Evolutionary conservation across 805 yeast species (phyloP).

Genomic region (Metschnikowia cubensis): DNA sequence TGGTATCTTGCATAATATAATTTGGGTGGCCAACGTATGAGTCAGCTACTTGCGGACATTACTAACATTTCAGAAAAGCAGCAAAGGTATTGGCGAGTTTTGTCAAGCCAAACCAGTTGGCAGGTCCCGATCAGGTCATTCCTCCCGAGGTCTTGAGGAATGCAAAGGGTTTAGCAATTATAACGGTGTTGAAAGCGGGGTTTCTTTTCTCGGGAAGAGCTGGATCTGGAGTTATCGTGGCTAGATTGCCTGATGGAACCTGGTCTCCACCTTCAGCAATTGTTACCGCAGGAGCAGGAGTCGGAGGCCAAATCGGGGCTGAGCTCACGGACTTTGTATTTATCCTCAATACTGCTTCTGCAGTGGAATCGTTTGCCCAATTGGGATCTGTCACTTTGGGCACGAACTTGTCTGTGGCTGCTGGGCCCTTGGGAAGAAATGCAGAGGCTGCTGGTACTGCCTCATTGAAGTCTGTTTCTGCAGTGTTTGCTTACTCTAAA

Average conservation of each 20-base stretch:
- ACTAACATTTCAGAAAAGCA: slow-evolving; percentile 58
- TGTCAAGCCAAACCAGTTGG: slow-evolving; percentile 88
- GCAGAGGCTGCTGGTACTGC: slow-evolving; percentile 98
- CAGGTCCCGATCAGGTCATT: slow-evolving; percentile 83
- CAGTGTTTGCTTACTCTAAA: slow-evolving; percentile 89
- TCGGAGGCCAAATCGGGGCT: slow-evolving; percentile 96
- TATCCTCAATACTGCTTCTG: slow-evolving; percentile 78
- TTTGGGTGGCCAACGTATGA: neutral
- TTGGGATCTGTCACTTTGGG: slow-evolving; percentile 93
- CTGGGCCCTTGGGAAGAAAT: slow-evolving; percentile 95
- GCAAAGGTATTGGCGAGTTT: slow-evolving; percentile 88
- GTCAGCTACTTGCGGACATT: neutral
- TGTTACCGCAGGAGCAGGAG: slow-evolving; percentile 96
- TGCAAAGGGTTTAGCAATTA: slow-evolving; percentile 88
- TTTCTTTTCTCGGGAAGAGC: slow-evolving; percentile 95
- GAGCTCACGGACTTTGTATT: slow-evolving; percentile 95
- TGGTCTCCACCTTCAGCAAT: slow-evolving; percentile 99
- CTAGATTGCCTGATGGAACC: slow-evolving; percentile 87
- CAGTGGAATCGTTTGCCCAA: slow-evolving; percentile 92
- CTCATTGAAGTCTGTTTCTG: slow-evolving; percentile 79
- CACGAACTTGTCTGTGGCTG: slow-evolving; percentile 92
- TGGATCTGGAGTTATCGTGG: slow-evolving; percentile 94
- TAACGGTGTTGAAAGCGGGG: slow-evolving; percentile 96
- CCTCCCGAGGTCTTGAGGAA: slow-evolving; percentile 84
- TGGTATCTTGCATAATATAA: neutral